A percentile compares a stretch with the other conserved stretches of the same genome.
phyloP scores from a whole-genome alignment of 768 basidiomycete genomes.

The Cytidiella melzeri region DNA sequence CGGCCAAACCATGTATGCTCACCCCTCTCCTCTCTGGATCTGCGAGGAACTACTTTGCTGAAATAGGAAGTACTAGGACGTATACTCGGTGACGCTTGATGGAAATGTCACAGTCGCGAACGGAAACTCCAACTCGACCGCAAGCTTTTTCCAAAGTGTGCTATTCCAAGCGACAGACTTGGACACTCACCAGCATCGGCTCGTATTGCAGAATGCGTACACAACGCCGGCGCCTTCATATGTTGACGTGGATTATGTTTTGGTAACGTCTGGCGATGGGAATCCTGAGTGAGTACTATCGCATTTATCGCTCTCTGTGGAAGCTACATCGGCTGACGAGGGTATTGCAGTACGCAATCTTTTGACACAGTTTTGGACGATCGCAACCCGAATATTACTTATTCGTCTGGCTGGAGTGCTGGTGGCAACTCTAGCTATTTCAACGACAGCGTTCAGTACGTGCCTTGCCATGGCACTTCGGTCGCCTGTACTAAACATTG shows the following conservation, averaged over 20 bases:
- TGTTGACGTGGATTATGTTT: slow-evolving; percentile 6
- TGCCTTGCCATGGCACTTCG: too few species aligned
- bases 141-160: neutral
- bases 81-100: slow-evolving; percentile 1
- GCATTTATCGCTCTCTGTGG: too few species aligned
- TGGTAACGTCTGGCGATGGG: slow-evolving; percentile 2
- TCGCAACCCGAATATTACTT: neutral
- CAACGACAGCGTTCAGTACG: slow-evolving; percentile 3
- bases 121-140: neutral
- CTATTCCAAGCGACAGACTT: slow-evolving; percentile 1
- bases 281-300: neutral
- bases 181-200: neutral
- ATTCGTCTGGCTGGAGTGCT: neutral
- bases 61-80: slow-evolving; percentile 2
- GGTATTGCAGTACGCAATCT: too few species aligned
- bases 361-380: slow-evolving; percentile 1
- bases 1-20: slow-evolving; percentile 3
- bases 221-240: neutral
- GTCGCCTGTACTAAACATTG: too few species aligned
- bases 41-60: too few species aligned
- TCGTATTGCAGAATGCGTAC: slow-evolving; percentile 3
- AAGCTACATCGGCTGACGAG: too few species aligned
- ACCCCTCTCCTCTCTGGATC: too few species aligned
- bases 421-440: slow-evolving; percentile 1
- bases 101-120: neutral